phyloP scores from a whole-genome alignment of 2,329 filamentous ascomycete genomes.

The Rosellinia necatrix region DNA sequence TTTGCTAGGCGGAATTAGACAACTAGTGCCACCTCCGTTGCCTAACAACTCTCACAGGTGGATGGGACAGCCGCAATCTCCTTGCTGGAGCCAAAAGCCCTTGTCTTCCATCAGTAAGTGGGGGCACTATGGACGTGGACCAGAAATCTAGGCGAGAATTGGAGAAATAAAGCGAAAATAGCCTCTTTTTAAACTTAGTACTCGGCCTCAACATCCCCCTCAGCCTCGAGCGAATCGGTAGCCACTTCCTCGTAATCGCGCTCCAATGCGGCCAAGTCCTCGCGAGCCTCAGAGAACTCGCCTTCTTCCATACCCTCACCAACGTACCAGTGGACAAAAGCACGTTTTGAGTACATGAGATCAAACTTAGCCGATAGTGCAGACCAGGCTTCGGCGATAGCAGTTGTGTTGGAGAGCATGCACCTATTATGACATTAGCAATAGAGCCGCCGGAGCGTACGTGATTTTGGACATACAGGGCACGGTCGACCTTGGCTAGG shows the following conservation, averaged over 20 bases:
- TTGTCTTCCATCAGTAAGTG: constrained; percentile 2
- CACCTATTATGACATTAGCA: constrained; percentile 59
- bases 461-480: constrained; percentile 81
- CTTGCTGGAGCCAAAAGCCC: constrained; percentile 11
- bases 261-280: constrained; percentile 97
- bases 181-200: constrained; percentile 64
- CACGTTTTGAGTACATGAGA: constrained; percentile 99
- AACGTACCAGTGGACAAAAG: constrained; percentile 99
- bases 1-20: constrained; percentile 32
- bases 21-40: constrained; percentile 31
- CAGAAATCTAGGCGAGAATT: constrained; percentile 18
- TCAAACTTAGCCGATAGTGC: constrained; percentile 98
- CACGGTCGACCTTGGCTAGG: constrained; percentile 95
- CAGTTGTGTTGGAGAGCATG: constrained; percentile 99
- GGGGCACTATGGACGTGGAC: constrained; percentile 15
- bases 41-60: constrained; percentile 26
- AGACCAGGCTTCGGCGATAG: constrained; percentile 97
- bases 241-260: constrained; percentile 99
- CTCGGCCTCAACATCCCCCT: constrained; percentile 85
- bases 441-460: neutral
- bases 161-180: constrained; percentile 27
- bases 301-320: constrained; percentile 99
- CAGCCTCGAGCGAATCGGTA: constrained; percentile 87
- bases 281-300: constrained; percentile 98
- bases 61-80: neutral